Conservation (phyloP, 1,139 yeast genomes). For the Yamadazyma diddensiae region DNA sequence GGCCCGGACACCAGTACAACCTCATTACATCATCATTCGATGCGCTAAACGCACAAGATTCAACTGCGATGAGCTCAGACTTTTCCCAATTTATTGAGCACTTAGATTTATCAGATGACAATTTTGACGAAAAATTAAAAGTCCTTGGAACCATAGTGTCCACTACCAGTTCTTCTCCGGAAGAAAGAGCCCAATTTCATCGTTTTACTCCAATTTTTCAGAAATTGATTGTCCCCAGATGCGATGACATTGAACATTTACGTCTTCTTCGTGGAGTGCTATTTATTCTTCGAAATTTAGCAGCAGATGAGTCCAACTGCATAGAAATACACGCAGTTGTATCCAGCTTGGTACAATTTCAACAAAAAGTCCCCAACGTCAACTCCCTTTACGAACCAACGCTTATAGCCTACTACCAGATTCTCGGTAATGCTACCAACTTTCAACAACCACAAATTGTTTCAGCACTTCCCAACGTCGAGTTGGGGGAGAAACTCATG, state of each 20-base stretch:
- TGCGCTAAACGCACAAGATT: too few species aligned
- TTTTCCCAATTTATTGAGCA: slow-evolving; percentile 1
- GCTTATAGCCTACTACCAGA: slow-evolving; percentile 19
- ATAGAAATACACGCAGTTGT: slow-evolving; percentile 4
- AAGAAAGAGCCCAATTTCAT: slow-evolving; percentile 2
- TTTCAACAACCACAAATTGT: slow-evolving; percentile 3
- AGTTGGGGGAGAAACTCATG: too few species aligned
- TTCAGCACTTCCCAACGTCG: slow-evolving; percentile 4
- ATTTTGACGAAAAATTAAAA: slow-evolving; percentile 3
- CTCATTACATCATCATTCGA: too few species aligned
- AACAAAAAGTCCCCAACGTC: slow-evolving; percentile 1
- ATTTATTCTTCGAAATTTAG: slow-evolving; percentile 19
- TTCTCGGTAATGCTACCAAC: slow-evolving; percentile 21
- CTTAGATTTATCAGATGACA: slow-evolving; percentile 2
- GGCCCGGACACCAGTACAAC: too few species aligned
- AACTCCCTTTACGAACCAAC: slow-evolving; percentile 15
- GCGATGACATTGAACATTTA: slow-evolving; percentile 10
- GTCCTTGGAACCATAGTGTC: slow-evolving; percentile 2
- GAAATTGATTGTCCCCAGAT: slow-evolving; percentile 1
- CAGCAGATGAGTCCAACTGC: slow-evolving; percentile 2
- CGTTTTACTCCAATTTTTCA: slow-evolving; percentile 1
- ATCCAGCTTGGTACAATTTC: slow-evolving; percentile 11
- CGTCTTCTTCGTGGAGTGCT: slow-evolving; percentile 21
- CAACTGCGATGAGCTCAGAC: slow-evolving; percentile 4
- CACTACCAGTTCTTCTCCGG: background rate